Evolutionary conservation across 148 eudicot genomes (phyloP).

Genomic region (Nepenthes mirabilis): DNA sequence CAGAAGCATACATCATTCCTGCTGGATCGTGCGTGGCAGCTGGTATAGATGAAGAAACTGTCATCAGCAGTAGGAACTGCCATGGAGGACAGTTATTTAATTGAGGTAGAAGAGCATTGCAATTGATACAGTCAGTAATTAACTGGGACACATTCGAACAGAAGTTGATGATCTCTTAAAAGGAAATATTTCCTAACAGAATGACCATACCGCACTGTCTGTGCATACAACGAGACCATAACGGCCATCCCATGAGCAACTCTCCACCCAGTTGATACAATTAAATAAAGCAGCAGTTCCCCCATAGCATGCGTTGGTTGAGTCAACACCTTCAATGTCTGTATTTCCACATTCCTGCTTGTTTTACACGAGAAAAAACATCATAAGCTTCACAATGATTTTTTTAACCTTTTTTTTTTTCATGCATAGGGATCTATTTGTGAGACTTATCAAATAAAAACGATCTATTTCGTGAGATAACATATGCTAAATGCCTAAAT

Average conservation of each 20-base stretch:
- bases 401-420: not conserved
- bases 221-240: constrained; percentile 96
- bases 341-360: constrained; percentile 73
- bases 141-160: not conserved
- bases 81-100: too few relatives aligned
- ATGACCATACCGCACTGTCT: constrained; percentile 81
- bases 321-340: constrained; percentile 97
- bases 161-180: not conserved
- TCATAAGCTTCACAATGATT: not conserved
- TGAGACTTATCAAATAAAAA: too few relatives aligned
- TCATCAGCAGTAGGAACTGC: too few relatives aligned
- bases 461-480: too few relatives aligned
- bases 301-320: constrained; percentile 97
- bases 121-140: not conserved
- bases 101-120: not conserved
- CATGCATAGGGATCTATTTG: not conserved
- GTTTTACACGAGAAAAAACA: constrained; percentile 10
- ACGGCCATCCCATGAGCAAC: constrained; percentile 98
- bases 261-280: constrained; percentile 97
- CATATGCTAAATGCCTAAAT: too few relatives aligned
- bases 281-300: constrained; percentile 97
- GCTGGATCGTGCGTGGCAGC: too few relatives aligned
- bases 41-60: too few relatives aligned
- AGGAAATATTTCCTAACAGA: not conserved
- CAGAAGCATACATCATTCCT: too few relatives aligned